Evolutionary conservation across 441 rosid species (phyloP), one percentile per base, ranked within the genome.

Genomic region (Populus tomentosa): DNA sequence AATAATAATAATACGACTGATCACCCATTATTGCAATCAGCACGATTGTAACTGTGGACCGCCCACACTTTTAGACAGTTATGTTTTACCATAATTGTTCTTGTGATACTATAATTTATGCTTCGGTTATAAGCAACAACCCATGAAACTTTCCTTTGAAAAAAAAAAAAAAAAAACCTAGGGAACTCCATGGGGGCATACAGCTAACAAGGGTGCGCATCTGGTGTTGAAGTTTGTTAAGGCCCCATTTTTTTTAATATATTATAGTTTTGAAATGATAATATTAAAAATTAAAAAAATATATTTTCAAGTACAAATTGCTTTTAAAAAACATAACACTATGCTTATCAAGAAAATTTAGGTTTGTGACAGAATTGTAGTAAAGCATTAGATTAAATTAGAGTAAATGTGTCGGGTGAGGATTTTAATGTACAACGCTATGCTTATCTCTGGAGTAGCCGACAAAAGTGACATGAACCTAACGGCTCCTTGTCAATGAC

Each of bases 401-500:
- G 1, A 65, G n/a, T 26, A 2, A 59, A 80, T 26, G 76, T 75
- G 82, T 24, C 71, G 64, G 72, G 26, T 9, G 10, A 20, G 16
- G 75, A 33, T 79, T 63, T 10, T 21, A 46, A 9, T 79, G 6
- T 13, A 5, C 18, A 20, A 1, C 56, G 28, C 13, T 6, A 14
- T 64, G 56, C 56, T 14, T 46, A 14, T 46, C 56, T 33, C 6
- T 33, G 7, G 36, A 10, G 8, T 64, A 23, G 30, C 68, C 68
- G 68, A 24, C 68, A 64, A 64, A 4, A 64, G 68, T 10, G 30
- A 24, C 68, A 21, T 23, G 14, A 28, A 64, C 68, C 30, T 21
- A 64, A 64, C 68, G 68, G 30, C 23, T 11, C 33, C 68, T 64
- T 64, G 68, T 64, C 68, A 10, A 64, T 24, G 23, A 21, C 68